A percentile compares a stretch with the other conserved stretches of the same genome.
These are phyloP conservation scores for Tricholoma hemisulphureum DNA, from an alignment of 768 basidiomycete genomes.

Conservation along the genomic window DNA sequence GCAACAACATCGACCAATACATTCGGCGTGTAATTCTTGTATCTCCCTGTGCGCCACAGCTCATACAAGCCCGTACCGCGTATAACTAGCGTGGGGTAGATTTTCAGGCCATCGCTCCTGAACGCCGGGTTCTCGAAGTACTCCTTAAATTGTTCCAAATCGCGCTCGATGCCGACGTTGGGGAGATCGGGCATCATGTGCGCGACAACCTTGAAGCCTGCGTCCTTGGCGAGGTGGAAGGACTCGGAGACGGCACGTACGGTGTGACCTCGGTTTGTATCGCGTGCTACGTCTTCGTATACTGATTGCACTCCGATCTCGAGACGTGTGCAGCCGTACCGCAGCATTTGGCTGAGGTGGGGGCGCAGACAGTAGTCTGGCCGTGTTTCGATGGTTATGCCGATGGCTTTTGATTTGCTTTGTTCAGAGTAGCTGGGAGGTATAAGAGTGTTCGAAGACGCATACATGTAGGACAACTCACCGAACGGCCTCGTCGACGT, in stretches of 20 bases:
- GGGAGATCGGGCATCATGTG: slow-evolving; percentile 99
- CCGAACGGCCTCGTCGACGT: slow-evolving; percentile 95
- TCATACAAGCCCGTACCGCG: slow-evolving; percentile 96
- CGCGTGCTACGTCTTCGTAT: slow-evolving; percentile 98
- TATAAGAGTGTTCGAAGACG: not conserved
- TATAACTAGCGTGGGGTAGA: slow-evolving; percentile 98
- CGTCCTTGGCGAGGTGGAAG: slow-evolving; percentile 97
- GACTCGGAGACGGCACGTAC: slow-evolving; percentile 96
- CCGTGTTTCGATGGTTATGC: slow-evolving; percentile 97
- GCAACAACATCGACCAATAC: slow-evolving; percentile 97
- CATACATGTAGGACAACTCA: slow-evolving; percentile 23
- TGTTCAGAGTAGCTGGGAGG: slow-evolving; percentile 81
- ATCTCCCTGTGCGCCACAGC: slow-evolving; percentile 93
- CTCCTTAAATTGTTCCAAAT: slow-evolving; percentile 98
- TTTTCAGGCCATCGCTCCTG: slow-evolving; percentile 94
- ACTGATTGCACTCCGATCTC: slow-evolving; percentile 99
- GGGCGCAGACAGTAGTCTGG: slow-evolving; percentile 98
- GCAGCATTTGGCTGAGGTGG: slow-evolving; percentile 97
- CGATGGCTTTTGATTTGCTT: slow-evolving; percentile 97
- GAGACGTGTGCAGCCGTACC: slow-evolving; percentile 96
- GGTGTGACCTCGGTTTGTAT: slow-evolving; percentile 98
- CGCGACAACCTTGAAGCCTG: slow-evolving; percentile 98
- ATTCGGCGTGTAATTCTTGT: slow-evolving; percentile 99
- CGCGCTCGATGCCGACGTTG: slow-evolving; percentile 95
- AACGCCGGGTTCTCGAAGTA: slow-evolving; percentile 99